Percentiles rank a stretch among this genome's conserved stretches.
phyloP scores from a whole-genome alignment of 2,329 filamentous ascomycete species.

The Fusarium secorum region DNA sequence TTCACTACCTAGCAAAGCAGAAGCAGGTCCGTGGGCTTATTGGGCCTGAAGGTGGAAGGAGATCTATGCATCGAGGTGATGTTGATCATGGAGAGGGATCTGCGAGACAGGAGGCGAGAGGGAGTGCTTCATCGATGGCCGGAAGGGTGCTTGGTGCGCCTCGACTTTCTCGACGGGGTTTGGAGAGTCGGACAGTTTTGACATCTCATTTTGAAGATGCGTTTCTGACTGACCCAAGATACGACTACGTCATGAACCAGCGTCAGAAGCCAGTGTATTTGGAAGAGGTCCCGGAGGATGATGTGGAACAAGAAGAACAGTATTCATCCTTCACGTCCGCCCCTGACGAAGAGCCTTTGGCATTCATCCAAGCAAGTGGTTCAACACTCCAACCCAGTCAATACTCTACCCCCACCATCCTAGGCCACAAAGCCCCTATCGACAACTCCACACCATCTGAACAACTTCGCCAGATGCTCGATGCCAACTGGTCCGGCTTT shows the following conservation, averaged over 20 bases:
- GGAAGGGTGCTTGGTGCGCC: background rate
- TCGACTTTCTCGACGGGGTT: background rate
- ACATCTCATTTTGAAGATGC: background rate
- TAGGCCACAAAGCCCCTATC: background rate
- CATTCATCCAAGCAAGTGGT: background rate
- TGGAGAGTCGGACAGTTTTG: background rate
- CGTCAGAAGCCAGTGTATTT: background rate
- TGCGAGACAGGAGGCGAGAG: background rate
- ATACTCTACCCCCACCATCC: background rate
- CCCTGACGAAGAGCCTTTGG: background rate
- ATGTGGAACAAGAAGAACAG: background rate
- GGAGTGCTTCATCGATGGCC: background rate
- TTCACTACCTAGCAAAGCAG: background rate
- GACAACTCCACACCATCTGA: background rate
- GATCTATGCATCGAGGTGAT: background rate
- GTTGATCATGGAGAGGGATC: background rate
- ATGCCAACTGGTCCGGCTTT: background rate
- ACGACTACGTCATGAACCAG: background rate
- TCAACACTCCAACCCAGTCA: background rate
- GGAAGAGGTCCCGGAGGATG: background rate
- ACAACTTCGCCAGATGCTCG: slow-evolving; percentile 11
- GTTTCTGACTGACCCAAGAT: background rate
- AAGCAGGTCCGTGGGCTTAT: background rate
- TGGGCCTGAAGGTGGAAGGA: background rate
- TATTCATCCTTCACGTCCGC: background rate